These are phyloP conservation scores for Sanghuangporus sanghuang DNA, from an alignment of 1,284 basidiomycete species.

Conservation along the genomic window DNA sequence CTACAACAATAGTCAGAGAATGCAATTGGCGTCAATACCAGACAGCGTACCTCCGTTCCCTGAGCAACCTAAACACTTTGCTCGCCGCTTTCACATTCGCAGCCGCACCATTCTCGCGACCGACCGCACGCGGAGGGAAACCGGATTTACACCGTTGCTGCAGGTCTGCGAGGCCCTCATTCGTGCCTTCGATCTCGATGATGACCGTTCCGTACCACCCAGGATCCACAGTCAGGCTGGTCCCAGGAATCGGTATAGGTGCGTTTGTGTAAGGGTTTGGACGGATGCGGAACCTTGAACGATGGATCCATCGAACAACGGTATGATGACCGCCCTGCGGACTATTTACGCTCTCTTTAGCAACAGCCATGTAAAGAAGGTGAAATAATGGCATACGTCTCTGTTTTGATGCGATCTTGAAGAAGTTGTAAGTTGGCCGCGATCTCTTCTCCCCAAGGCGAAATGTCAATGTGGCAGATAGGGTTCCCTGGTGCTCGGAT, in stretches of 20 bases:
- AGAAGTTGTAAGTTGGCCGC: constrained; percentile 65
- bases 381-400: constrained; percentile 52
- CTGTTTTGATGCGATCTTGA: constrained; percentile 71
- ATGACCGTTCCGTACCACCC: constrained; percentile 78
- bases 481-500: constrained; percentile 68
- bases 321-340: constrained; percentile 73
- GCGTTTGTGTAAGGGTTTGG: constrained; percentile 27
- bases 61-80: constrained; percentile 63
- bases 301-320: constrained; percentile 77
- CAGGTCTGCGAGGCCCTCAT: constrained; percentile 74
- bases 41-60: constrained; percentile 65
- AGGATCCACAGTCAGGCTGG: constrained; percentile 56
- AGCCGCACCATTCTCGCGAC: constrained; percentile 26
- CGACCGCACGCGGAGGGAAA: constrained; percentile 51
- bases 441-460: constrained; percentile 72
- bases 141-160: constrained; percentile 63
- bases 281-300: constrained; percentile 64
- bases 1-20: constrained; percentile 31
- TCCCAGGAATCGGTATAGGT: constrained; percentile 48
- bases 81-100: constrained; percentile 29
- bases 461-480: constrained; percentile 64
- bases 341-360: constrained; percentile 31
- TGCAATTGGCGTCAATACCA: constrained; percentile 22
- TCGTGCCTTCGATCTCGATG: constrained; percentile 78
- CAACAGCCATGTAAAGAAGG: constrained; percentile 9